Base-by-base conservation (phyloP, 208 protist genomes). In the Acanthamoeba triangularis region DNA sequence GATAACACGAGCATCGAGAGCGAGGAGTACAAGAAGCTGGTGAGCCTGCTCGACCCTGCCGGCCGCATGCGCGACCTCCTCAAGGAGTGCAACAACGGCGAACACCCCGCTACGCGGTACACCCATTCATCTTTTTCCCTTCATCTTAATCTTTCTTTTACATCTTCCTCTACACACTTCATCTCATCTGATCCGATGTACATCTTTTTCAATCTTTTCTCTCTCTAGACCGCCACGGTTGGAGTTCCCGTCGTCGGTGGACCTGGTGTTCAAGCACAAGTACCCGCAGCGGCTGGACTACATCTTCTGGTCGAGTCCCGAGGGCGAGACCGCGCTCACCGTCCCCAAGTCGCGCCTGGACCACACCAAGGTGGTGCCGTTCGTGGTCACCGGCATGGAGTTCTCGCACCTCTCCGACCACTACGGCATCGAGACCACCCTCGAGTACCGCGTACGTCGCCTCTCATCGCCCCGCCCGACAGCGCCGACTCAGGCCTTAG, bases 261-360 rank as follows among this genome's bases (percentile, higher is more conserved):
- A 93, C 67, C 88, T 93, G 67, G 59, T 93, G n/a, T 93, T 93
- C 67, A 93, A 93, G 49, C 88, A 93, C 67, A 93, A 93, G 88
- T 93, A 93, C 41, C 88, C 88, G 28, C 88, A 93, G 65, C 88
- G 88, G 28, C 67, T 93, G 59, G 88, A 93, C 49, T 93, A 93
- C 63, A 93, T 93, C 28, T 93, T 93, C 44, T 93, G 54, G 61
- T 63, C 49, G 63, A 59, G 67, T 25, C 84, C 84, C 78, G 88
- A 78, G 30, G 67, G 65, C 67, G 88, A 93, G 88, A 78, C 11
- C 63, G 35, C n/a, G n/a, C n/a, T 93, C 67, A 47, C 41, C 33
- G 35, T 80, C 8, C 67, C 88, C 88, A 93, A 78, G 47, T 35
- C 37, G 88, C 35, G 37, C 35, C 54, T 61, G n/a, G 65, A 93